Evolutionary conservation across 345 rosid genomes (phyloP).

Genomic region (Excoecaria agallocha): DNA sequence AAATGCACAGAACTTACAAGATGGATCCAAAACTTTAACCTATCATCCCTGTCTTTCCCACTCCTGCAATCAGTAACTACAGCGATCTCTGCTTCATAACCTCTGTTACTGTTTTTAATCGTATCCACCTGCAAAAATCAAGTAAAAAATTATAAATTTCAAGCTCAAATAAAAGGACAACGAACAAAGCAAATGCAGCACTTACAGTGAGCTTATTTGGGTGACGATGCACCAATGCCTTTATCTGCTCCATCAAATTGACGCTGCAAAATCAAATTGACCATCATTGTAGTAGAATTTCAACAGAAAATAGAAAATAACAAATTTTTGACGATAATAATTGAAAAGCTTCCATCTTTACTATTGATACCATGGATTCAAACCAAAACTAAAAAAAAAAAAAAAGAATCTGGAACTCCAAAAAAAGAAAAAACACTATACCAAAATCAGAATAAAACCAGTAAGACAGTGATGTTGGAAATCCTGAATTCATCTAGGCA

Average conservation of each 20-base stretch:
- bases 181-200: neutral
- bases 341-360: neutral
- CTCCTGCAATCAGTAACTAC: slow-evolving; percentile 63
- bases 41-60: slow-evolving; percentile 41
- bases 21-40: slow-evolving; percentile 80
- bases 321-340: neutral
- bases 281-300: neutral
- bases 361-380: neutral
- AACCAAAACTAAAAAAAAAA: too few relatives aligned
- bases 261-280: slow-evolving; percentile 37
- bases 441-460: neutral
- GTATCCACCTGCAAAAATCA: slow-evolving; percentile 53
- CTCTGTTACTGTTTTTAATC: slow-evolving; percentile 58
- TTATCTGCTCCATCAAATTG: slow-evolving; percentile 62
- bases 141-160: neutral
- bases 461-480: too few relatives aligned
- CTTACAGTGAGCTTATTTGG: slow-evolving; percentile 69
- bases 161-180: neutral
- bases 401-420: too few relatives aligned
- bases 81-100: slow-evolving; percentile 61
- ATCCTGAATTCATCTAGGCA: too few relatives aligned
- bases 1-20: slow-evolving; percentile 58
- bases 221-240: slow-evolving; percentile 64
- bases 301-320: neutral
- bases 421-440: neutral